Evolutionary conservation across 2,329 filamentous ascomycete species (phyloP).

Genomic region (Fusarium lateritium): DNA sequence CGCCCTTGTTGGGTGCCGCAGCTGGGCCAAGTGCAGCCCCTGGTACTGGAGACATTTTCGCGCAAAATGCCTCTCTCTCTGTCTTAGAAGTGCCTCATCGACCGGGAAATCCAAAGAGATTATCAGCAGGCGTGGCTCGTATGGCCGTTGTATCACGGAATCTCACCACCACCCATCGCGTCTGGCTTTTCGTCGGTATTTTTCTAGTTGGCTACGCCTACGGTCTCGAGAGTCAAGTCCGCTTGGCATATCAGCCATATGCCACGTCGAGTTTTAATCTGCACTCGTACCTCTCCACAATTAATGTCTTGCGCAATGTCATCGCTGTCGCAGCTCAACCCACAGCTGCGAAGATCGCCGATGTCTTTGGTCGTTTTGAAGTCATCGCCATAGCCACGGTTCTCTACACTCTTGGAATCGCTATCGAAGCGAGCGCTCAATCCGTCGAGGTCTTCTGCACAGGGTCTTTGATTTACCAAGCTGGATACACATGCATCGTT

Average conservation of each 20-base stretch:
- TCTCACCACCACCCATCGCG: conserved; percentile 62
- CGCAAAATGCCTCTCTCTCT: neutral
- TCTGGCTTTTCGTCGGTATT: conserved; percentile 68
- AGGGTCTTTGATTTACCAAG: conserved; percentile 69
- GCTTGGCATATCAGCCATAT: conserved; percentile 67
- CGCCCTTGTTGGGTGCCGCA: conserved; percentile 28
- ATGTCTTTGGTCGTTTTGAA: conserved; percentile 74
- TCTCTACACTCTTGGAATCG: conserved; percentile 69
- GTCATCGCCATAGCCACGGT: conserved; percentile 68
- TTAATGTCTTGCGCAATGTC: conserved; percentile 71
- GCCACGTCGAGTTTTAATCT: conserved; percentile 66
- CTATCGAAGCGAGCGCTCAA: conserved; percentile 66
- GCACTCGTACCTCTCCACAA: conserved; percentile 71
- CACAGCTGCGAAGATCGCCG: conserved; percentile 73
- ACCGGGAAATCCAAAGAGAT: conserved; percentile 14
- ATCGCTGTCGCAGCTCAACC: conserved; percentile 72
- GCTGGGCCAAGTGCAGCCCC: conserved; percentile 2
- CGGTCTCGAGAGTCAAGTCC: conserved; percentile 68
- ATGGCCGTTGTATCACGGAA: conserved; percentile 65
- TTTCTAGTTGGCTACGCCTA: conserved; percentile 74
- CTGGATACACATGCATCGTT: conserved; percentile 71
- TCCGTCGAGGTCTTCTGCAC: conserved; percentile 66
- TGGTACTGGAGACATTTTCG: neutral
- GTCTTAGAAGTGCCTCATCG: conserved; percentile 6
- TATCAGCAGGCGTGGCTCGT: conserved; percentile 63